phyloP scores from a whole-genome alignment of 495 filamentous ascomycete species.

The Articulospora tetracladia region DNA sequence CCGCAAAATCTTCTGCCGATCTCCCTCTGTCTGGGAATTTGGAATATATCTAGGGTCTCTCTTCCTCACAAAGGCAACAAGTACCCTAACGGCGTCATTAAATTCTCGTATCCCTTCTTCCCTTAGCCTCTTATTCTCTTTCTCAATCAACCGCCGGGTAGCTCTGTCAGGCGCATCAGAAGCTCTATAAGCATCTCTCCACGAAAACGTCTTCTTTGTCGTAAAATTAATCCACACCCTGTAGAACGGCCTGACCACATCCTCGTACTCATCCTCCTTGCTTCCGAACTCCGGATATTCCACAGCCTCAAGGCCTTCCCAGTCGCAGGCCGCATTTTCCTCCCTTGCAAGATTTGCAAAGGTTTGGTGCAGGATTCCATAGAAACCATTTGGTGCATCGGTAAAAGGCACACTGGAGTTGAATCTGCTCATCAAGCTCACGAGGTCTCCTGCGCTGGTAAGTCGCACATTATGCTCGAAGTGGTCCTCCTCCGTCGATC shows the following conservation, averaged over 20 bases:
- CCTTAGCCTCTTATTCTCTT: conserved; percentile 85
- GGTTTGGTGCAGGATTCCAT: conserved; percentile 63
- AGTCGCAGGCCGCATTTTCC: conserved; percentile 68
- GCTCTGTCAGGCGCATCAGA: conserved; percentile 86
- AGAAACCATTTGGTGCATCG: conserved; percentile 78
- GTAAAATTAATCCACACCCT: conserved; percentile 74
- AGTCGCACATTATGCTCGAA: conserved; percentile 62
- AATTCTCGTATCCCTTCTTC: conserved; percentile 82
- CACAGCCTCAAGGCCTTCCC: conserved; percentile 48
- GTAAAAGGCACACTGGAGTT: conserved; percentile 71
- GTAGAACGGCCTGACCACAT: conserved; percentile 78
- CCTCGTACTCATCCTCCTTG: conserved; percentile 61
- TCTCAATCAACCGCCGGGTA: conserved; percentile 82
- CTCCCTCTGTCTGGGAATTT: conserved; percentile 67
- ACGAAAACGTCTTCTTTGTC: conserved; percentile 81
- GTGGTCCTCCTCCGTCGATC: conserved; percentile 49
- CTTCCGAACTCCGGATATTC: conserved; percentile 81
- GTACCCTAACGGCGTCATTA: conserved; percentile 83
- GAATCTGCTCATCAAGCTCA: conserved; percentile 69
- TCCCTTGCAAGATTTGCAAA: conserved; percentile 81
- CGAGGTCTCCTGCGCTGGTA: conserved; percentile 75
- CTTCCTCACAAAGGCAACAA: conserved; percentile 90
- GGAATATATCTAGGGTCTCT: conserved; percentile 78
- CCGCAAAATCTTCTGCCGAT: conserved; percentile 76
- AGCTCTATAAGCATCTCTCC: conserved; percentile 79